A percentile compares a stretch with the other conserved stretches of the same genome.
phyloP scores from a whole-genome alignment of 2,329 filamentous ascomycete genomes.

The Fusarium sp. region DNA sequence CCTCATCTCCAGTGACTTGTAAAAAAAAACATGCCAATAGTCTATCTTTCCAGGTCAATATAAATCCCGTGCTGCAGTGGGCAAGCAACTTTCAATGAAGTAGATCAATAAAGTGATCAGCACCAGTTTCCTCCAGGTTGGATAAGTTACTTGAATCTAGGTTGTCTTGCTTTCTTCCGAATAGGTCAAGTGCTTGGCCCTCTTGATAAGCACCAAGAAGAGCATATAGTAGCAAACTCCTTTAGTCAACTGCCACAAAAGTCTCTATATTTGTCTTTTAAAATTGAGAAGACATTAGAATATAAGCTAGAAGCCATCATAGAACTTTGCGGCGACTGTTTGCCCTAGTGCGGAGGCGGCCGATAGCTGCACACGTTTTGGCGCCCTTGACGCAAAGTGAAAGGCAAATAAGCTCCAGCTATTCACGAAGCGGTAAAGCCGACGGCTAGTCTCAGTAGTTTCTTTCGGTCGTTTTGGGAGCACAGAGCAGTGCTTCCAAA shows the following conservation, averaged over 20 bases:
- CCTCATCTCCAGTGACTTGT: neutral
- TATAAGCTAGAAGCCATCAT: neutral
- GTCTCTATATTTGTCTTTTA: neutral
- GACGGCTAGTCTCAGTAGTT: constrained; percentile 1
- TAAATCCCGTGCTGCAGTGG: constrained; percentile 3
- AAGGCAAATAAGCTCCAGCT: constrained; percentile 16
- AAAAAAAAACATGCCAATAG: constrained; percentile 3
- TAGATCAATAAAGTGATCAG: constrained; percentile 1
- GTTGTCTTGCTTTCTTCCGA: neutral
- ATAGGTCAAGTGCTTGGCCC: neutral
- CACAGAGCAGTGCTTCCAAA: constrained; percentile 12
- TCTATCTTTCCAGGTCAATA: constrained; percentile 3
- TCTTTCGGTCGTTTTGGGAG: constrained; percentile 4
- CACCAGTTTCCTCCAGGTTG: neutral
- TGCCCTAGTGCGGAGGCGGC: neutral
- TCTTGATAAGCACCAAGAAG: neutral
- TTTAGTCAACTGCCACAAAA: neutral
- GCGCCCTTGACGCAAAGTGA: neutral
- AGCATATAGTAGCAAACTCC: neutral
- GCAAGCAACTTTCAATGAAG: constrained; percentile 4
- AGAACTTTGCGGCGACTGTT: constrained; percentile 4
- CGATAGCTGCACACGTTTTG: constrained; percentile 9
- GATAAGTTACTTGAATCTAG: neutral
- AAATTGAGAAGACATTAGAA: neutral
- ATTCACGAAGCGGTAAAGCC: constrained; percentile 22